Evolutionary conservation across 805 yeast genomes (phyloP).

Genomic region (Dipodascus geniculatus): DNA sequence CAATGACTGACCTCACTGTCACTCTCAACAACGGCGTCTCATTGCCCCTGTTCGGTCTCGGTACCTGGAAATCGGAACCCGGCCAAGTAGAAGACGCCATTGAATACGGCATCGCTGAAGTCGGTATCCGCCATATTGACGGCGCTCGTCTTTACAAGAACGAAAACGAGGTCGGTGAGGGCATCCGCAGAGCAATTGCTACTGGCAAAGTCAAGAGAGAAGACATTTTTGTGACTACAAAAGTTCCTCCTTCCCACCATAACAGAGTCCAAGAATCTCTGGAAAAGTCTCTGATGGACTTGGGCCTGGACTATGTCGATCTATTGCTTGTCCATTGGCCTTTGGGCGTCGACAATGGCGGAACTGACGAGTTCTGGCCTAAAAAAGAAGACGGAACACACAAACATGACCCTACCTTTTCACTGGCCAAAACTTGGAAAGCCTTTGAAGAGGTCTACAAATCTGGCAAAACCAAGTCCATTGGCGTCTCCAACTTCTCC

Average conservation of each 20-base stretch:
- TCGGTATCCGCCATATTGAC: slow-evolving; percentile 55
- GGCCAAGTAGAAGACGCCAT: slow-evolving; percentile 21
- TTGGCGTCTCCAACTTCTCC: slow-evolving; percentile 76
- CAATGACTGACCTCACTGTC: slow-evolving; percentile 7
- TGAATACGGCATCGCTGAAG: slow-evolving; percentile 32
- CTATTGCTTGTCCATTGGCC: slow-evolving; percentile 46
- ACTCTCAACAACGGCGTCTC: slow-evolving; percentile 30
- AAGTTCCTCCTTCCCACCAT: slow-evolving; percentile 24
- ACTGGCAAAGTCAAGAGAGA: slow-evolving; percentile 32
- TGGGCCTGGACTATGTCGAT: slow-evolving; percentile 42
- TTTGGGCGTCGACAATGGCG: slow-evolving; percentile 30
- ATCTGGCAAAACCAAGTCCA: slow-evolving; percentile 43
- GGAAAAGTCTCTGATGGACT: slow-evolving; percentile 29
- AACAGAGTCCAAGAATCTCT: slow-evolving; percentile 32
- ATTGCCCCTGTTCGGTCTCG: slow-evolving; percentile 44
- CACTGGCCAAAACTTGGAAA: slow-evolving; percentile 34
- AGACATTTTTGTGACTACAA: slow-evolving; percentile 33
- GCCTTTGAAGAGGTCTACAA: slow-evolving; percentile 44
- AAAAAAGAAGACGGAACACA: slow-evolving; percentile 16
- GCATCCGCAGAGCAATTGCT: slow-evolving; percentile 30
- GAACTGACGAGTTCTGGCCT: slow-evolving; percentile 17
- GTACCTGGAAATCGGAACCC: slow-evolving; percentile 35
- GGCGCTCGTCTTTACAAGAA: slow-evolving; percentile 46
- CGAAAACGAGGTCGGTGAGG: slow-evolving; percentile 44
- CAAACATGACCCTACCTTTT: slow-evolving; percentile 7